Evolutionary conservation across 768 basidiomycete genomes (phyloP), one percentile per base, ranked within the genome.

Genomic region (Hirschioporus abietinus): DNA sequence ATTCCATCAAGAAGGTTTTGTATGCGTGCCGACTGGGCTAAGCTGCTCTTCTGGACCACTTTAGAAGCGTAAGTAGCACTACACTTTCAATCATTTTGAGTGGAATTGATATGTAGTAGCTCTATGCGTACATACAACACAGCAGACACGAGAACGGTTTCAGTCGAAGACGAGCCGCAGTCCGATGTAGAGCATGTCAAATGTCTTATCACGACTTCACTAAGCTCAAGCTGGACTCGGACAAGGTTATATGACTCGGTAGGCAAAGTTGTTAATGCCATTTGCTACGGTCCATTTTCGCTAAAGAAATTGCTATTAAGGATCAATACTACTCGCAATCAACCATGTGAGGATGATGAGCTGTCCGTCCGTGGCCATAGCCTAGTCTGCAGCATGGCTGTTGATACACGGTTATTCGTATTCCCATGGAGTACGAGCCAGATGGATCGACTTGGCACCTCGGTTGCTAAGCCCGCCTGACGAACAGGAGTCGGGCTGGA

Each of bases 1-100:
- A 99, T 75, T 99, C 97, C 0, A 97, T 99, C 76, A 99, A 99
- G 83, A 99, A 99, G 78, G 92, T 94, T 1, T 96, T 97, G 75
- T 99, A 99, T 76, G 96, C 96, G 1, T 86, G 93, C 70, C 83
- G 94, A 65, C 79, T 96, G 23, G 92, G 91, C 35, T 89, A 95
- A 73, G 96, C 97, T 60, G 92, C 92, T 1, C 75, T 99, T 64
- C 78, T 94, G 69, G 96, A 99, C 74, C 94, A 99, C 77, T 99
- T 97, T 76, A 87, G 86, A 74, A 86, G 88, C 66, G 94, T 94
- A 69, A 70, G 90, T 80, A 26, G 24, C 42, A 18, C 10, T 15
- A 60, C 27, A 10, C 26, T 17, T 30, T 34, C 24, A 7, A 10
- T 25, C 27, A 26, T 26, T 7, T 9, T 17, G 4, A 63, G 35